Evolutionary conservation across 2,329 filamentous ascomycete genomes (phyloP), one percentile per base, ranked within the genome.

Genomic region (Ascochyta rabiei): DNA sequence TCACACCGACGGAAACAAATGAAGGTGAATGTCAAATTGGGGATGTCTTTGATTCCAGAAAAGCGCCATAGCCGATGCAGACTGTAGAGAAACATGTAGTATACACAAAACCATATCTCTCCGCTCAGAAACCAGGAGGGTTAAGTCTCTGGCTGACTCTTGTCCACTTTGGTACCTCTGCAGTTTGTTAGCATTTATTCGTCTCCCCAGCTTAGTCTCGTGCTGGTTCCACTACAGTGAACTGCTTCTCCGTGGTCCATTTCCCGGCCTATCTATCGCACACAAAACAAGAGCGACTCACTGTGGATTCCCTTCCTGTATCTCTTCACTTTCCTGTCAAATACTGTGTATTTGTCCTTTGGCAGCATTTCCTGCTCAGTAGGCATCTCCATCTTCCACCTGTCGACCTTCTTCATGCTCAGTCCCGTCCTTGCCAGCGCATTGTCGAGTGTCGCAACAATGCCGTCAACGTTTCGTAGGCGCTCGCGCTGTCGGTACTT

Each of bases 261-360:
- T 13, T 15, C 34, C 19, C 50, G 26, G 12, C 15, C 6, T 28
- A 13, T 37, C 24, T 37, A 12, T 9, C 30, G 13, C 12, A 8
- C 16, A 39, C 12, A 21, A 15, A 30, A 24, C 13, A 18, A 52
- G 44, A 33, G 35, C 24, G 52, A 86, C 91, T 68, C 84, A 96
- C 93, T 98, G 79, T 98, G 93, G 76, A 99, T 93, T 51, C 92
- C 91, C 86, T 99, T 99, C 74, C 95, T 84, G 77, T 98, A 99
- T 68, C 86, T 88, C 86, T 93, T 96, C 75, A 90, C 92, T 78
- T 98, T 97, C 68, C 93, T 88, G 77, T 96, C 93, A 77, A 98
- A 99, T 70, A 99, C 89, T 24, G 91, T 96, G 80, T 99, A 99
- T 80, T 99, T 99, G 80, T 99, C 95, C 77, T 86, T 89, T 41